Conservation (phyloP, 1,284 basidiomycete genomes). For the Mycosarcoma maydis region DNA sequence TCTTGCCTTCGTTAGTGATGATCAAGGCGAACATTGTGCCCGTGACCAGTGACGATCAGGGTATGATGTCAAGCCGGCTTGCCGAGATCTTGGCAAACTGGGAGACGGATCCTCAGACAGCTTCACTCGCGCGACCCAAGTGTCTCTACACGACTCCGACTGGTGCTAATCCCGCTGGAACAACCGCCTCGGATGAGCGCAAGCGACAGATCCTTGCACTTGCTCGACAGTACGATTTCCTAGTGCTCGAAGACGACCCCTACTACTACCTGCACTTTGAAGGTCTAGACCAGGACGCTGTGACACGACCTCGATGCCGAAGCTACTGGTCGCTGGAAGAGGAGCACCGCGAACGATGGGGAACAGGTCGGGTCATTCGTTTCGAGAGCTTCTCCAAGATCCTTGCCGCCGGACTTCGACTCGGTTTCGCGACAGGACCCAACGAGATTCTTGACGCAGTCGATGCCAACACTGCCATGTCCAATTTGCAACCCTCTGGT, state of each 20-base stretch:
- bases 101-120: conserved; percentile 72
- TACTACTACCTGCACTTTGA: conserved; percentile 63
- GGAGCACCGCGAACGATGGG: conserved; percentile 52
- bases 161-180: conserved; percentile 66
- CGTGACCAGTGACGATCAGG: conserved; percentile 80
- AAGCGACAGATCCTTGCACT: conserved; percentile 81
- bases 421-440: conserved; percentile 86
- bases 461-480: conserved; percentile 74
- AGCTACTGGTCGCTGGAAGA: conserved; percentile 63
- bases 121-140: conserved; percentile 75
- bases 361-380: conserved; percentile 62
- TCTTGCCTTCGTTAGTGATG: conserved; percentile 55
- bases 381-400: conserved; percentile 73
- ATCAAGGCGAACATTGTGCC: conserved; percentile 66
- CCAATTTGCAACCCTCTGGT: conserved; percentile 78
- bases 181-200: conserved; percentile 71
- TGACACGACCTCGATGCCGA: conserved; percentile 37
- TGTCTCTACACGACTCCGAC: conserved; percentile 80
- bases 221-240: conserved; percentile 55
- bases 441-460: conserved; percentile 78
- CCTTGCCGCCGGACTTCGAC: conserved; percentile 66
- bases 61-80: conserved; percentile 76
- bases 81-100: conserved; percentile 78
- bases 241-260: conserved; percentile 60
- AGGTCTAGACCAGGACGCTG: conserved; percentile 56